Percentiles rank a stretch among this genome's conserved stretches.
phyloP scores from a whole-genome alignment of 306 rosid genomes.

The Fragaria nilgerrensis region DNA sequence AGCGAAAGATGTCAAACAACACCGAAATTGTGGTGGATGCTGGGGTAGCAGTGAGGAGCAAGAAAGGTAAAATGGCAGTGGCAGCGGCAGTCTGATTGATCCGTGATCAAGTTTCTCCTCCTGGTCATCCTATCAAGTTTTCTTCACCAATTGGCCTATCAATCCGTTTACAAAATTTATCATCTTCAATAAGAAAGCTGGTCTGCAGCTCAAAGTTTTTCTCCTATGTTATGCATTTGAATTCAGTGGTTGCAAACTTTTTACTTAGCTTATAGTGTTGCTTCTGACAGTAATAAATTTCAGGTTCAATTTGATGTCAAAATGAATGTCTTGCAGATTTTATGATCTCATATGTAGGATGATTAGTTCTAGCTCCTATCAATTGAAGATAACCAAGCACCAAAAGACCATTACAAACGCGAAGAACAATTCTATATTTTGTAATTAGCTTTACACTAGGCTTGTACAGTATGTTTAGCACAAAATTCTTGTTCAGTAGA shows the following conservation, averaged over 20 bases:
- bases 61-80: conserved; percentile 7
- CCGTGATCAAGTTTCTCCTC: not conserved
- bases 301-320: not conserved
- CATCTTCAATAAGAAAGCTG: not conserved
- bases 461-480: not conserved
- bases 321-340: not conserved
- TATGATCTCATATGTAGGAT: not conserved
- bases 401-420: not conserved
- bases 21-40: not conserved
- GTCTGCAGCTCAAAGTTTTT: not conserved
- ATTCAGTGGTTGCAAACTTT: not conserved
- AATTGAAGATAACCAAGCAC: not conserved
- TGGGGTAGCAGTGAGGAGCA: not conserved
- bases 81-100: not conserved
- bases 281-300: not conserved
- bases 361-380: not conserved
- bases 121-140: not conserved
- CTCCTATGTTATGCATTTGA: not conserved
- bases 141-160: not conserved
- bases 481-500: conserved; percentile 9
- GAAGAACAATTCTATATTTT: not conserved
- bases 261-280: not conserved
- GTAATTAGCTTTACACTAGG: conserved; percentile 4
- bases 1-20: not conserved
- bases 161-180: not conserved